Evolutionary conservation across 169 alveolate genomes (phyloP).

Genomic region (Plasmodium blacklocki): DNA sequence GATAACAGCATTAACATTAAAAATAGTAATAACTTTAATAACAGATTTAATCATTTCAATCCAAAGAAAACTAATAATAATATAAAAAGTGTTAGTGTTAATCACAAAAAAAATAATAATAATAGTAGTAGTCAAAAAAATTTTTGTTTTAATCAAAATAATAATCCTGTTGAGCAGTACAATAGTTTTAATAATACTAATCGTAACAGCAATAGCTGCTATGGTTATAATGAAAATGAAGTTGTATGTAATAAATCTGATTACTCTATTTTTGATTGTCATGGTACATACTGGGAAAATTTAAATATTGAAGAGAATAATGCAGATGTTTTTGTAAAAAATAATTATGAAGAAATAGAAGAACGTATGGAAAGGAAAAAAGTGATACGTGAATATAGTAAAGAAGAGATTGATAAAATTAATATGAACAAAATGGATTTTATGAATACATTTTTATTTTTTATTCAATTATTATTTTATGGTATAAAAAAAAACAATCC

Average conservation of each 20-base stretch:
- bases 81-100: too few relatives aligned
- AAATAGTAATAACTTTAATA: too few relatives aligned
- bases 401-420: conserved; percentile 37
- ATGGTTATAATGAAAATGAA: not conserved
- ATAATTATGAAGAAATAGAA: not conserved
- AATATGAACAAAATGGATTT: conserved; percentile 27
- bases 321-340: not conserved
- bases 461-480: conserved; percentile 49
- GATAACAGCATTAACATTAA: too few relatives aligned
- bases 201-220: too few relatives aligned
- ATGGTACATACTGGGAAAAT: conserved; percentile 27
- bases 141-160: not conserved
- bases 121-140: not conserved
- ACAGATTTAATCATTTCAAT: too few relatives aligned
- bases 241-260: conserved; percentile 6
- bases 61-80: too few relatives aligned
- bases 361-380: not conserved
- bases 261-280: conserved; percentile 17
- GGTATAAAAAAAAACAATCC: conserved; percentile 66
- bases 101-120: not conserved
- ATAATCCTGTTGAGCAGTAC: not conserved
- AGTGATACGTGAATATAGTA: not conserved
- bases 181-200: too few relatives aligned
- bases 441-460: conserved; percentile 58
- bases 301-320: not conserved